Base-by-base conservation (phyloP, 371 early-diverging fungal species). In the Catenaria anguillulae region DNA sequence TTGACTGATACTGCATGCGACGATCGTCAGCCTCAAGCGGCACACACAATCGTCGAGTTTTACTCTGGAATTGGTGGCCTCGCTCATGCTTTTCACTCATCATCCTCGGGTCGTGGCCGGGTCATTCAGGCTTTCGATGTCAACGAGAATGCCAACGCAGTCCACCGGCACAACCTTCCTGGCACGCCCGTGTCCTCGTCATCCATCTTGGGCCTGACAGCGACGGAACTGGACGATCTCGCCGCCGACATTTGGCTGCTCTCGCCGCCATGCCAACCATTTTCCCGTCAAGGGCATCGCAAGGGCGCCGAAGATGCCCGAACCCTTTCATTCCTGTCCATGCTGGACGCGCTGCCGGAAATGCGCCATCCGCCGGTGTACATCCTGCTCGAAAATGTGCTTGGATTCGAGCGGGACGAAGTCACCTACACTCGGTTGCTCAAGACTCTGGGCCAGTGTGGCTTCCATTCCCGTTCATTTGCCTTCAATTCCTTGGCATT, bases 241-340 rank as follows among this genome's bases (percentile, higher is more conserved):
- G 36, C 34, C 23, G 56, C 59, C 24, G 26, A 59, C 19, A 4
- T 61, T 8, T 62, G 64, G 52, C 56, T 63, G 8, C 46, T 67
- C 62, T 60, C 61, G 19, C 68, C 68, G 33, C 65, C 65, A 15
- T 67, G 68, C 54, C 68, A 67, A 40, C 68, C 68, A 15, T 67
- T 63, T 60, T 63, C 68, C 17, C 60, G 65, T 21, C 64, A 65
- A 21, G 68, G 68, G 2, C 12, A 33, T 2, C 62, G 68, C 2
- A 31, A 52, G 10, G 36, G 55, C 5, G 50, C 60, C 56, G 37
- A 29, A 33, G 68, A 67, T 42, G 23, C 55, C n/a, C 55, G 68
- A 15, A 54, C 68, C 6, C 13, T 37, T 0, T 63, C 68, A 8
- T 63, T 67, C 26, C 24, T 62, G 23, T 13, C 26, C 5, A 50